Conservation (phyloP, 1,284 basidiomycete species). For the Inonotus hispidus region DNA sequence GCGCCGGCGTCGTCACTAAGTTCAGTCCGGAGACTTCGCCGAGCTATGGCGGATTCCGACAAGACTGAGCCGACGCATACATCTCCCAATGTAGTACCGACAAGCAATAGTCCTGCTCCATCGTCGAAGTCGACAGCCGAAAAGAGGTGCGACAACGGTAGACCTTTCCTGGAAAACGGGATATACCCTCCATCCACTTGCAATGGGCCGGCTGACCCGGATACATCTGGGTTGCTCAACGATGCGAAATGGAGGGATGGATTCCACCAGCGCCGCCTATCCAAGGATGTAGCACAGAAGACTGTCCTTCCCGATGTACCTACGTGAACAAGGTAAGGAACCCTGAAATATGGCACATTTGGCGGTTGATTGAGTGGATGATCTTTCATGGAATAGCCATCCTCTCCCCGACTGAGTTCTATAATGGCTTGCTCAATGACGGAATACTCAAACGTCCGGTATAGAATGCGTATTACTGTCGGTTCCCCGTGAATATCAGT, state of each 20-base stretch:
- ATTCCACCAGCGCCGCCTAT: background rate
- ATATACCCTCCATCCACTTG: background rate
- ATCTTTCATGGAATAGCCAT: background rate
- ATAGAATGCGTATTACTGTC: background rate
- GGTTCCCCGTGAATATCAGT: background rate
- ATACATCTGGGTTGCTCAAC: background rate
- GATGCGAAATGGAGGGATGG: background rate
- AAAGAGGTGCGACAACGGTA: constrained; percentile 1
- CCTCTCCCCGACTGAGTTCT: background rate
- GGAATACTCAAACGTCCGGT: background rate
- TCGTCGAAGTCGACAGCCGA: constrained; percentile 11
- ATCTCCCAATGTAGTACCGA: background rate
- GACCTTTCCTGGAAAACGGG: background rate
- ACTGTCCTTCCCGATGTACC: background rate
- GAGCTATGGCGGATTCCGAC: background rate
- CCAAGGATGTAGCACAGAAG: background rate
- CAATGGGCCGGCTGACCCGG: background rate
- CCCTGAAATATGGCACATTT: background rate
- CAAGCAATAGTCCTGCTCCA: constrained; percentile 3
- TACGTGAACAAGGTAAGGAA: background rate
- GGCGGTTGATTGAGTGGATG: background rate
- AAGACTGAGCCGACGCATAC: background rate
- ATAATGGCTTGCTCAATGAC: background rate
- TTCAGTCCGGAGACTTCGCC: background rate
- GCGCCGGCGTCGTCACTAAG: background rate